Percentiles rank a stretch among this genome's conserved stretches.
phyloP scores from a whole-genome alignment of 2,329 filamentous ascomycete genomes.

The Phyllosticta citriasiana region DNA sequence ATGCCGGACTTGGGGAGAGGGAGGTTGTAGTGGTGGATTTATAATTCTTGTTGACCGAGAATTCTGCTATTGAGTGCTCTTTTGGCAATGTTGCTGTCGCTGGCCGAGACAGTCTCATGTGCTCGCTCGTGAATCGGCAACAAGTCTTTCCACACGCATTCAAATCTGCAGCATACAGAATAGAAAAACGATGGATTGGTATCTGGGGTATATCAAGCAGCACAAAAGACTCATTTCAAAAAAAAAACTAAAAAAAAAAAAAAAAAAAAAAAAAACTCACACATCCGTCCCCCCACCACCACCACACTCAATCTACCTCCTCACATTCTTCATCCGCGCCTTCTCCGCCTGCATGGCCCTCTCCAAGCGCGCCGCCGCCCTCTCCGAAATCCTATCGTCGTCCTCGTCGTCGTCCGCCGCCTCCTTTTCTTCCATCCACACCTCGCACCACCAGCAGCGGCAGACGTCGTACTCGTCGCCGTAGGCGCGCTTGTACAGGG shows the following conservation, averaged over 20 bases:
- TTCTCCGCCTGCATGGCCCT: slow-evolving; percentile 5
- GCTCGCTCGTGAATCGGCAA: too few species aligned
- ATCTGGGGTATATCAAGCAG: slow-evolving; percentile 1
- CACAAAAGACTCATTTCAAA: background rate
- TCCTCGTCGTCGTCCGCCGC: background rate
- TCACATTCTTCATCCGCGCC: background rate
- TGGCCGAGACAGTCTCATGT: background rate
- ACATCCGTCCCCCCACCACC: background rate
- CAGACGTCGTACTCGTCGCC: slow-evolving; percentile 29
- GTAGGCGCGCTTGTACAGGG: slow-evolving; percentile 23
- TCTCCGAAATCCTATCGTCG: background rate
- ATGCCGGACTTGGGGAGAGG: background rate
- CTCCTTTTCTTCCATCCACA: slow-evolving; percentile 16
- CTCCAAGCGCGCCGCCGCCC: background rate
- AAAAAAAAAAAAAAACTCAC: background rate
- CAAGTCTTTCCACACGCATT: background rate
- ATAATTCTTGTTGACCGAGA: background rate
- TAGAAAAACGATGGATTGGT: background rate
- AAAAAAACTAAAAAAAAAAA: background rate
- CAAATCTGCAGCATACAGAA: background rate
- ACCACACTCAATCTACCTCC: background rate
- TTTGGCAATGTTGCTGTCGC: background rate
- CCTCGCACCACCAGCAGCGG: slow-evolving; percentile 31
- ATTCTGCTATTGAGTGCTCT: background rate
- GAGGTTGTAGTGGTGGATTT: background rate